A percentile compares a stretch with the other conserved stretches of the same genome.
These are phyloP conservation scores for Saururus chinensis DNA, from an alignment of 164 flowering plant species.

Conservation along the genomic window DNA sequence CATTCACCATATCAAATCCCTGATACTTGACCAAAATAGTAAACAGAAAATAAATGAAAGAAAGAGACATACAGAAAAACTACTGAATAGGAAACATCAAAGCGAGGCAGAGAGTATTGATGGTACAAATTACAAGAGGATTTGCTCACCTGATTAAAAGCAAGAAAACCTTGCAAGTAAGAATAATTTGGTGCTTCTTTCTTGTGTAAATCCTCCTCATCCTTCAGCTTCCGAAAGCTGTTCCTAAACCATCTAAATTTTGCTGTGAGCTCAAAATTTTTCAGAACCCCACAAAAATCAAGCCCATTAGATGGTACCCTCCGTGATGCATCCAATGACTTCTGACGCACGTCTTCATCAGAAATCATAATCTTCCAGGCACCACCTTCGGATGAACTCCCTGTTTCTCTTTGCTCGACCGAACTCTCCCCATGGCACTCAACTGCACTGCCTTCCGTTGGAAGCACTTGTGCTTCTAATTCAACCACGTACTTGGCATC, in stretches of 20 bases:
- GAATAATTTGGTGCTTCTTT: slow-evolving; percentile 13
- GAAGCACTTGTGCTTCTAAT: slow-evolving; percentile 25
- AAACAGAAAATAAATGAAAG: background rate
- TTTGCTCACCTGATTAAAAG: slow-evolving; percentile 38
- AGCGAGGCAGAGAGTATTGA: background rate
- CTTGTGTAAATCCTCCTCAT: slow-evolving; percentile 22
- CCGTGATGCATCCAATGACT: slow-evolving; percentile 4
- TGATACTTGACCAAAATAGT: background rate
- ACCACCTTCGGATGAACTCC: slow-evolving; percentile 41
- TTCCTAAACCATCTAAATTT: slow-evolving; percentile 42
- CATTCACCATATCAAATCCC: slow-evolving; percentile 3
- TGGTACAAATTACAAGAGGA: background rate
- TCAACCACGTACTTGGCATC: slow-evolving; percentile 28
- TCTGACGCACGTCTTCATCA: slow-evolving; percentile 26
- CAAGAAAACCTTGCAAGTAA: slow-evolving; percentile 15
- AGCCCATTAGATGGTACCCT: background rate
- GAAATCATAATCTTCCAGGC: slow-evolving; percentile 55
- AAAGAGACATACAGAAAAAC: background rate
- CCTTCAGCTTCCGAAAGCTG: slow-evolving; percentile 33
- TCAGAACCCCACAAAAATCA: slow-evolving; percentile 10
- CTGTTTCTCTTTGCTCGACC: slow-evolving; percentile 30
- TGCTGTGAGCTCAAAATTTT: slow-evolving; percentile 27
- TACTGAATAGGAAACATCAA: background rate
- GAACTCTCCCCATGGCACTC: slow-evolving; percentile 25
- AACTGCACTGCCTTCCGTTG: slow-evolving; percentile 21